phyloP scores from a whole-genome alignment of 768 basidiomycete genomes.

The Amanita thiersii region DNA sequence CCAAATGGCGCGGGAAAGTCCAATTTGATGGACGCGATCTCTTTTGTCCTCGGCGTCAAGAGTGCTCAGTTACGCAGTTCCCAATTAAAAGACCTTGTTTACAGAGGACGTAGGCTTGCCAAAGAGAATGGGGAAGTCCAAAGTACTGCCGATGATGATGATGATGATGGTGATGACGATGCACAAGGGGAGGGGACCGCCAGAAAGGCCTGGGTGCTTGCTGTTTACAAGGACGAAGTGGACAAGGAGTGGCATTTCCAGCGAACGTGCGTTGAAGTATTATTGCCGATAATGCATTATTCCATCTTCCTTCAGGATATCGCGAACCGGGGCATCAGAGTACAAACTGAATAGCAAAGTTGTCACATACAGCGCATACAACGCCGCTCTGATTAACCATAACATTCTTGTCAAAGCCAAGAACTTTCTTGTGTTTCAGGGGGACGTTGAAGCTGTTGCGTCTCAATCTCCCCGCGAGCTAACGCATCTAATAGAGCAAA shows the following conservation, averaged over 20 bases:
- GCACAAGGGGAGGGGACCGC: slow-evolving; percentile 73
- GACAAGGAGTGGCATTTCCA: slow-evolving; percentile 87
- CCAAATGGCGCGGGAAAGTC: slow-evolving; percentile 99
- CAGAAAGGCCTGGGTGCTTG: slow-evolving; percentile 92
- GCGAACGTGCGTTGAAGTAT: slow-evolving; percentile 62
- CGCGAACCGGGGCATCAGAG: slow-evolving; percentile 80
- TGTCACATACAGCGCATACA: slow-evolving; percentile 86
- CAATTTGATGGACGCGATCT: slow-evolving; percentile 99
- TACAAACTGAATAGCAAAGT: slow-evolving; percentile 78
- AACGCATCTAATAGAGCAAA: slow-evolving; percentile 88
- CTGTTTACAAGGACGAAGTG: slow-evolving; percentile 72
- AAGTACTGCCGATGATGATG: slow-evolving; percentile 36
- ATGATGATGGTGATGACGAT: slow-evolving; percentile 37
- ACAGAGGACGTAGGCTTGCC: slow-evolving; percentile 75
- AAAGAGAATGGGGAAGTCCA: slow-evolving; percentile 35
- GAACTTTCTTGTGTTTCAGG: slow-evolving; percentile 99
- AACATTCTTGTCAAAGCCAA: slow-evolving; percentile 99
- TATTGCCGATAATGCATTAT: not conserved
- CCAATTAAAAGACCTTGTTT: slow-evolving; percentile 92
- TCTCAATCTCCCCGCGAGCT: slow-evolving; percentile 90
- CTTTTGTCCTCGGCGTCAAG: slow-evolving; percentile 96
- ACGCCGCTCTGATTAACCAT: slow-evolving; percentile 76
- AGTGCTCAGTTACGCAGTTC: slow-evolving; percentile 88
- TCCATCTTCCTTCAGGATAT: slow-evolving; percentile 51
- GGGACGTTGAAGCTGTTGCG: slow-evolving; percentile 96